Evolutionary conservation across 805 yeast species (phyloP).

Genomic region (Suhomyces faveliae): DNA sequence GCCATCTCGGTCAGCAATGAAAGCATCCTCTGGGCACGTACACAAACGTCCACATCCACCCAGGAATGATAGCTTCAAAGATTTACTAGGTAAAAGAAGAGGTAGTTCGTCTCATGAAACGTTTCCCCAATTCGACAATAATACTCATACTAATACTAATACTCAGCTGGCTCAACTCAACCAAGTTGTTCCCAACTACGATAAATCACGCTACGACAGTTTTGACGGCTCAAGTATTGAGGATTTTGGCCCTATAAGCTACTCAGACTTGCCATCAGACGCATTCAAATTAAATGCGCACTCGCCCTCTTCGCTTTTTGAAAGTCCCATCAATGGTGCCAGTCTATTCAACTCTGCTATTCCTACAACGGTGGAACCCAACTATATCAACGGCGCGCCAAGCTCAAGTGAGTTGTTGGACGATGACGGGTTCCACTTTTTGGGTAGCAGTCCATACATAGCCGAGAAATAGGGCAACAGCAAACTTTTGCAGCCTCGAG

Average conservation of each 20-base stretch:
- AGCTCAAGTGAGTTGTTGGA: background rate
- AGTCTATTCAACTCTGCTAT: background rate
- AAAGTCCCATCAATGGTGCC: background rate
- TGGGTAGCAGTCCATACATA: background rate
- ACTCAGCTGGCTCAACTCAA: too few species aligned
- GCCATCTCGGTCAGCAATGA: conserved; percentile 12
- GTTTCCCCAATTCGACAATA: background rate
- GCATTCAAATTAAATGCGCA: conserved; percentile 1
- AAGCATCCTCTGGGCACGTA: conserved; percentile 16
- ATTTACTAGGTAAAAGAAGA: conserved; percentile 1
- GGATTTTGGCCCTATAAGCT: conserved; percentile 1
- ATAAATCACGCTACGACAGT: background rate
- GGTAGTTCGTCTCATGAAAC: background rate
- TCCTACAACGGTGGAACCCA: background rate
- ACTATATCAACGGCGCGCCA: background rate
- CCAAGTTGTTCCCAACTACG: background rate
- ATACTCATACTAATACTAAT: too few species aligned
- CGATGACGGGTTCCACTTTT: conserved; percentile 1
- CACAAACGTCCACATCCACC: conserved; percentile 15
- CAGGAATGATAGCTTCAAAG: conserved; percentile 3
- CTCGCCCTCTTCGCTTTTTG: conserved; percentile 3
- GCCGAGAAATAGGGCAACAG: background rate
- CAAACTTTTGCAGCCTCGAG: background rate
- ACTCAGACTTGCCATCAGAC: conserved; percentile 2
- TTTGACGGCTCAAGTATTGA: conserved; percentile 2